These are phyloP conservation scores for Yamadazyma atmosphaerica DNA, from an alignment of 1,139 yeast genomes.

Conservation along the genomic window DNA sequence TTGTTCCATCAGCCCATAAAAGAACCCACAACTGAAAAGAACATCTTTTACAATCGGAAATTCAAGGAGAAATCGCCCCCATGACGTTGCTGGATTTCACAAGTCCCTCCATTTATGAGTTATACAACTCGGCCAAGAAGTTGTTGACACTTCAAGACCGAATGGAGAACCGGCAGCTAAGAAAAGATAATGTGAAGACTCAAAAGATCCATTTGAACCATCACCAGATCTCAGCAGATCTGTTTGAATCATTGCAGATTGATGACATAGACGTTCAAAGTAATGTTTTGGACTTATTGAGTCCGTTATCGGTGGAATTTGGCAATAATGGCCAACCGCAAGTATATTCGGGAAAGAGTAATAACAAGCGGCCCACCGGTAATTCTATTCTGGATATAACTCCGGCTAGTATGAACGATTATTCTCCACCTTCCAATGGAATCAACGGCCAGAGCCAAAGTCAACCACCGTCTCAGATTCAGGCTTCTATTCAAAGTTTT, in stretches of 20 bases:
- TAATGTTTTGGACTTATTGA: conserved; percentile 34
- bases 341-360: no score
- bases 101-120: conserved; percentile 42
- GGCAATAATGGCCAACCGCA: conserved; percentile 16
- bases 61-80: background rate
- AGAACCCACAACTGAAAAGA: no score
- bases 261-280: no score
- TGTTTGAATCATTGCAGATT: background rate
- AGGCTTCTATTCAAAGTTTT: no score
- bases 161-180: conserved; percentile 41
- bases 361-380: background rate
- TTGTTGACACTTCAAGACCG: conserved; percentile 41
- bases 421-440: conserved; percentile 21
- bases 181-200: conserved; percentile 33
- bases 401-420: conserved; percentile 31
- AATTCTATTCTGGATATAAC: conserved; percentile 20
- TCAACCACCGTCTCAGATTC: no score
- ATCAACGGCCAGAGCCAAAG: no score
- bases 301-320: conserved; percentile 44
- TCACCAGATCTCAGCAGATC: background rate
- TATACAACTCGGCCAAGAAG: conserved; percentile 45
- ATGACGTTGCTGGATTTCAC: conserved; percentile 13
- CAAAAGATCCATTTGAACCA: conserved; percentile 19
- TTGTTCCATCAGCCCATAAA: no score
- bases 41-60: no score